Base-by-base conservation (phyloP, 2,329 filamentous ascomycete genomes). In the Alternaria brassicae region DNA sequence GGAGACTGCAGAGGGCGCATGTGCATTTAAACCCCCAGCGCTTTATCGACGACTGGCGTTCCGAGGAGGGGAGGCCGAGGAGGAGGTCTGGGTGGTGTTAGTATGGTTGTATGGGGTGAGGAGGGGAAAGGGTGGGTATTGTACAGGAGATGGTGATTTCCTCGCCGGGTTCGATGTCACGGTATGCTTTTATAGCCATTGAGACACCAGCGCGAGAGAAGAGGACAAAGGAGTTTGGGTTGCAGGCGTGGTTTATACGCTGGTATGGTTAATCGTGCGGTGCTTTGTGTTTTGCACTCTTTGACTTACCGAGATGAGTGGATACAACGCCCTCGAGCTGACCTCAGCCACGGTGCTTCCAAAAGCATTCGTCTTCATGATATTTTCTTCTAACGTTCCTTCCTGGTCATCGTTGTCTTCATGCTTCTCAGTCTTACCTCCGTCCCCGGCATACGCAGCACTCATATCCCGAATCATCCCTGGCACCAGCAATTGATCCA, bases 11-110 rank as follows among this genome's bases (percentile, higher is more conserved):
- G 8, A 72, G 61, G 15, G 39, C 15, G 53, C 68, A 72, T 23
- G 60, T 64, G 45, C 70, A 72, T n/a, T 39, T 63, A 61, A 72
- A 72, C 21, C 65, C 69, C 70, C 70, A 72, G 37, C 61, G 60
- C 1, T 56, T 32, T 47, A 71, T 60, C 6, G 49, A 36, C 6
- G 44, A 10, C 25, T 55, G 41, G 36, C 69, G 64, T 21, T 61
- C 27, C 0, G 34, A 0, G 4, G 42, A 61, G 19, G 69, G 56
- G 5, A 60, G 49, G 21, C 67, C 67, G 25, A 69, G 51, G 17
- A 65, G 60, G 48, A 70, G 55, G 40, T 72, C 65, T 66, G 27
- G 5, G 2, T 25, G 4, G 15, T 28, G 7, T 36, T 34, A 32
- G 56, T 58, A 28, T 37, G 28, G 28, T 9, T 41, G 28, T 5